Evolutionary conservation across 176 grass and related monocot genomes (phyloP).

Genomic region (Oryza longistaminata): DNA sequence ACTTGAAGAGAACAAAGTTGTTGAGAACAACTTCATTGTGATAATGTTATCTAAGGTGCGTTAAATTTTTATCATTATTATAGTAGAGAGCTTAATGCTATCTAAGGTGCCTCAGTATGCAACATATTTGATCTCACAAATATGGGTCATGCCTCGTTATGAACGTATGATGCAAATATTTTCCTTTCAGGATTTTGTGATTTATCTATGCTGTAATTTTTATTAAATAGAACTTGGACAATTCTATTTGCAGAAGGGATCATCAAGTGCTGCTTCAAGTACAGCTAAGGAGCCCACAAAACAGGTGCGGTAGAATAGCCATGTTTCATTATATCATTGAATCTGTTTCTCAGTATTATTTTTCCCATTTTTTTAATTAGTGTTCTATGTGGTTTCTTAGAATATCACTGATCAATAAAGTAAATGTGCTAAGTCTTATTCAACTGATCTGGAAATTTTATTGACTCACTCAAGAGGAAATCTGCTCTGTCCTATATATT

Average conservation of each 20-base stretch:
- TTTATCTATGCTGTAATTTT: not conserved
- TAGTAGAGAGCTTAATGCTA: not conserved
- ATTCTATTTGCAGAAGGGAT: slow-evolving; percentile 47
- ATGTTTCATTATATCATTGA: not conserved
- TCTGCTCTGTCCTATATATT: not conserved
- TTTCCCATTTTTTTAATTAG: not conserved
- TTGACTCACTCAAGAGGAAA: not conserved
- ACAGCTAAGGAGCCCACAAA: slow-evolving; percentile 23
- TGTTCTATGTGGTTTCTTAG: not conserved
- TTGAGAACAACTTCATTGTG: slow-evolving; percentile 60
- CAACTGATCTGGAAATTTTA: not conserved
- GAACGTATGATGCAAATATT: not conserved
- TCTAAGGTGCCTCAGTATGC: no score
- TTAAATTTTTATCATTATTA: not conserved
- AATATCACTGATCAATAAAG: not conserved
- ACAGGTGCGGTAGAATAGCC: slow-evolving; percentile 21
- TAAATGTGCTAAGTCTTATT: slow-evolving; percentile 6
- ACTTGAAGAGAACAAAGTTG: slow-evolving; percentile 61
- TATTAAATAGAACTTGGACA: not conserved
- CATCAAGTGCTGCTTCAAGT: slow-evolving; percentile 48
- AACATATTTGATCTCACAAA: not conserved
- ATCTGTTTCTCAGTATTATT: not conserved
- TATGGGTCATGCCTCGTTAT: not conserved
- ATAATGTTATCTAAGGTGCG: slow-evolving; percentile 70
- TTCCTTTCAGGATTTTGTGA: not conserved